These are phyloP conservation scores for Cucurbita moschata DNA, from an alignment of 306 rosid genomes.

Conservation along the genomic window DNA sequence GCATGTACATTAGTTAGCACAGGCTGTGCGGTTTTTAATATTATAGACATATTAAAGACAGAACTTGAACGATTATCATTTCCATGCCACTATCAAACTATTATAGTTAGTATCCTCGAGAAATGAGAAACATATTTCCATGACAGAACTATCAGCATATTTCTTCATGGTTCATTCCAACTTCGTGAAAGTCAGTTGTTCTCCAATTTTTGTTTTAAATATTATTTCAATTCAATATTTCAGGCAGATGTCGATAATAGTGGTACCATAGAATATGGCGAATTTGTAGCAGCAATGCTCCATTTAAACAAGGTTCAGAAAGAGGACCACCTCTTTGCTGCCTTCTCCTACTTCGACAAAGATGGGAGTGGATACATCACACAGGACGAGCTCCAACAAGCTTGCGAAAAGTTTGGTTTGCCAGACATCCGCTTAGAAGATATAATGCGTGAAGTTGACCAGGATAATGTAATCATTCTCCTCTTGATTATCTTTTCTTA, in stretches of 20 bases:
- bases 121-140: background rate
- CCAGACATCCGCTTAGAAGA: conserved; percentile 58
- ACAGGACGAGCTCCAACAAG: conserved; percentile 80
- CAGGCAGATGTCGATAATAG: conserved; percentile 88
- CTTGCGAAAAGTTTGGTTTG: conserved; percentile 66
- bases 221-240: conserved; percentile 6
- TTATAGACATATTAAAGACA: background rate
- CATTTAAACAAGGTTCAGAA: conserved; percentile 75
- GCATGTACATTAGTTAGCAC: background rate
- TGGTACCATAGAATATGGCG: conserved; percentile 95
- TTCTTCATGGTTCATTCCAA: background rate
- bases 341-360: conserved; percentile 79
- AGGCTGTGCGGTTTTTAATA: background rate
- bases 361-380: conserved; percentile 96
- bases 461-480: conserved; percentile 50
- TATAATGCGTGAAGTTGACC: conserved; percentile 63
- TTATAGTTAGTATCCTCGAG: background rate
- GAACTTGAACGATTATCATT: background rate
- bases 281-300: conserved; percentile 90
- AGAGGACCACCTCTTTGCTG: conserved; percentile 82
- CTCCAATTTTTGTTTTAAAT: background rate
- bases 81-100: background rate
- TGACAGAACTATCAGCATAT: no score
- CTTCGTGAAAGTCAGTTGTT: background rate
- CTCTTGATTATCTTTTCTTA: background rate